Evolutionary conservation across 352 stramenopile genomes (phyloP).

Genomic region (Aphanomyces stellatus): DNA sequence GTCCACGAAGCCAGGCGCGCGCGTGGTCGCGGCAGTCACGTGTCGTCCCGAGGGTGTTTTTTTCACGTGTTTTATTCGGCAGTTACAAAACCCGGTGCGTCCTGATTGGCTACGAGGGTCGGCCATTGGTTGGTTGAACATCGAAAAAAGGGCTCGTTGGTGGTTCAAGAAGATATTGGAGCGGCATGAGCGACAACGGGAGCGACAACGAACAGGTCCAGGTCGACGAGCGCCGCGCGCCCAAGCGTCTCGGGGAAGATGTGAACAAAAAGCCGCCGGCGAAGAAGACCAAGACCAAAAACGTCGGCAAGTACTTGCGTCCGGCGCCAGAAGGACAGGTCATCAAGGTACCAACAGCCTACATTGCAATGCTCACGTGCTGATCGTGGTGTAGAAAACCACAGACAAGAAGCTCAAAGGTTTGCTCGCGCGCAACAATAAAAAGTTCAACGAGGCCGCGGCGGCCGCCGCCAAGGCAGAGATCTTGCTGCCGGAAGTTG

Average conservation of each 20-base stretch:
- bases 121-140: conserved; percentile 11
- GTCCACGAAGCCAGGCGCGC: no score
- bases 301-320: conserved; percentile 70
- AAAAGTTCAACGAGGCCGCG: conserved; percentile 80
- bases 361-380: background rate
- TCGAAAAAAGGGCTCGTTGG: background rate
- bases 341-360: conserved; percentile 6
- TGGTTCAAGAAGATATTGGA: conserved; percentile 9
- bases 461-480: conserved; percentile 83
- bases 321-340: conserved; percentile 25
- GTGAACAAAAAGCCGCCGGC: conserved; percentile 22
- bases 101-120: conserved; percentile 13
- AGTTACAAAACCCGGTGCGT: no score
- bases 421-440: conserved; percentile 49
- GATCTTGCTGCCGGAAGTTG: conserved; percentile 82
- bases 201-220: conserved; percentile 38
- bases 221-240: conserved; percentile 34
- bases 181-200: conserved; percentile 28
- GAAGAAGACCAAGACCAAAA: conserved; percentile 35
- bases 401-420: conserved; percentile 86
- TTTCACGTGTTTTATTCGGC: no score
- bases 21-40: no score
- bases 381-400: conserved; percentile 31
- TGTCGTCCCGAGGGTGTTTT: no score
- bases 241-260: conserved; percentile 46